Percentiles rank a stretch among this genome's conserved stretches.
Conservation (phyloP, 2,329 filamentous ascomycete species). For the Trichoderma semiorbis region DNA sequence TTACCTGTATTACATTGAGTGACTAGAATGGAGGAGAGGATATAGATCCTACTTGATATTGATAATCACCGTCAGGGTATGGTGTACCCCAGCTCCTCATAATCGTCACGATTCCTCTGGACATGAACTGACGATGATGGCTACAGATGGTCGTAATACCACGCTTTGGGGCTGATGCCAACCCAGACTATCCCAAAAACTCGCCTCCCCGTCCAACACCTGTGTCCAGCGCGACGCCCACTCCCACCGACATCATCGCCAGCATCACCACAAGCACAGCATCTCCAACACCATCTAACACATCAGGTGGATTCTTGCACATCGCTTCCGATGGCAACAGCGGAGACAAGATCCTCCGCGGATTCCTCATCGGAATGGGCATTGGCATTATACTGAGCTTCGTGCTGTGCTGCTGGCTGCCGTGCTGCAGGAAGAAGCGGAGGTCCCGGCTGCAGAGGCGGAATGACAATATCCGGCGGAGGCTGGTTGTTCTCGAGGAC, state of each 20-base stretch:
- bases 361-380: constrained; percentile 34
- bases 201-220: not conserved
- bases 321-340: constrained; percentile 30
- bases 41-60: not conserved
- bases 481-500: not conserved
- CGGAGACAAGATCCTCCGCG: constrained; percentile 33
- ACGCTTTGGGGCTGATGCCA: not conserved
- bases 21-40: constrained; percentile 7
- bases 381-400: constrained; percentile 32
- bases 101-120: not conserved
- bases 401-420: constrained; percentile 34
- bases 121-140: not conserved
- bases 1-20: not conserved
- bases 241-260: not conserved
- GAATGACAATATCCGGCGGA: not conserved
- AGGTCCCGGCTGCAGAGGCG: constrained; percentile 18
- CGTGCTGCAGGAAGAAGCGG: constrained; percentile 26
- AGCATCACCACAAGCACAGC: not conserved
- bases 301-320: constrained; percentile 19
- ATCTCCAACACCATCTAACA: not conserved
- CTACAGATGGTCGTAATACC: not conserved
- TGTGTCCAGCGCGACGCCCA: not conserved
- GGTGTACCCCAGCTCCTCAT: not conserved
- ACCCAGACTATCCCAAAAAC: not conserved
- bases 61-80: not conserved